A percentile compares a stretch with the other conserved stretches of the same genome.
Conservation (phyloP, 768 basidiomycete genomes). For the Auriculariales sp. region DNA sequence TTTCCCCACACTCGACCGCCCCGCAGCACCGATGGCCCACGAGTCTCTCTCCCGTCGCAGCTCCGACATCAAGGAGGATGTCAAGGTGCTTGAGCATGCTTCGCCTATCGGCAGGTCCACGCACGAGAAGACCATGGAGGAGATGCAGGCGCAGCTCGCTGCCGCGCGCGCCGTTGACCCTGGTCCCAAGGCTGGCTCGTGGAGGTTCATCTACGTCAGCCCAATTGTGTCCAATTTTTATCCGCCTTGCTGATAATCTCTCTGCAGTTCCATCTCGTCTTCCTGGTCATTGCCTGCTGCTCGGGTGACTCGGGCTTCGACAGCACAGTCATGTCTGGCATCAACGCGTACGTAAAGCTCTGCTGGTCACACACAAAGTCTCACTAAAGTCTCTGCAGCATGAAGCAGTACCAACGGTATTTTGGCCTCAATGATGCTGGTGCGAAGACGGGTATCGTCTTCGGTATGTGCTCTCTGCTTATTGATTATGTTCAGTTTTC, state of each 20-base stretch:
- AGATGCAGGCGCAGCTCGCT: slow-evolving; percentile 25
- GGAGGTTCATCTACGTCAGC: slow-evolving; percentile 24
- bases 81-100: not conserved
- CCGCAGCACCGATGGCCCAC: no score
- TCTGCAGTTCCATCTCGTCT: slow-evolving; percentile 28
- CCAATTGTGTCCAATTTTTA: not conserved
- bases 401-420: slow-evolving; percentile 25
- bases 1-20: no score
- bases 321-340: slow-evolving; percentile 37
- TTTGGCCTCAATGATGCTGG: slow-evolving; percentile 30
- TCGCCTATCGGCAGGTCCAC: no score
- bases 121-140: slow-evolving; percentile 15
- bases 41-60: not conserved
- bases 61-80: not conserved
- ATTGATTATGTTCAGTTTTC: no score
- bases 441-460: slow-evolving; percentile 34
- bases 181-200: slow-evolving; percentile 22
- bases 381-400: no score
- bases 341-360: no score
- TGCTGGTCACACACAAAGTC: no score
- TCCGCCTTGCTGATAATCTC: not conserved
- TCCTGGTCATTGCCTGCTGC: slow-evolving; percentile 32
- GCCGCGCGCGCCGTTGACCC: slow-evolving; percentile 28
- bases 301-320: slow-evolving; percentile 37
- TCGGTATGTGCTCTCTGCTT: slow-evolving; percentile 39